Conservation (phyloP, 441 rosid species). For the Capsella rubella region DNA sequence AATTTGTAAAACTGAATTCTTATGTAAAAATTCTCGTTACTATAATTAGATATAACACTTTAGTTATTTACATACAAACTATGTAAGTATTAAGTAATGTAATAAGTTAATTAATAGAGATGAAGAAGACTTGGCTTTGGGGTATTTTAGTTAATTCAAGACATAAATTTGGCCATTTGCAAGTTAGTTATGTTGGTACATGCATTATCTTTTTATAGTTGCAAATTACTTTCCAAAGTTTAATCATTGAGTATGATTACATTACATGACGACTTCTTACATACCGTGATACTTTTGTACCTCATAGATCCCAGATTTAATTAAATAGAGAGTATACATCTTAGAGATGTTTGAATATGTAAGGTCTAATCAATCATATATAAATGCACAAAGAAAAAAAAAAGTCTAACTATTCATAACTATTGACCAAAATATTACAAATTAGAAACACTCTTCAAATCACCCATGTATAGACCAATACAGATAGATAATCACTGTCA, state of each 20-base stretch:
- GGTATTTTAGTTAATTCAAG: neutral
- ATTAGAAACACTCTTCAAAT: neutral
- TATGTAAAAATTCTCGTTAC: neutral
- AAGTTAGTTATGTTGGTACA: neutral
- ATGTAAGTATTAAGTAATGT: neutral
- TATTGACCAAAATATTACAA: neutral
- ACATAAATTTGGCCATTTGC: neutral
- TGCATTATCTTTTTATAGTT: neutral
- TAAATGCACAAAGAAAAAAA: too few relatives aligned
- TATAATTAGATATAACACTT: neutral
- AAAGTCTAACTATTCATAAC: neutral
- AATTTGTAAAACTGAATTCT: neutral
- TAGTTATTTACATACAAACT: neutral
- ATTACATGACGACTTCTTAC: neutral
- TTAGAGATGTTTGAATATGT: neutral
- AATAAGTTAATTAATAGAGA: neutral
- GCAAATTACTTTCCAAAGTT: neutral
- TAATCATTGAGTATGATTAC: slow-evolving; percentile 12
- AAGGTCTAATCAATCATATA: too few relatives aligned
- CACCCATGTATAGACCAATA: slow-evolving; percentile 5
- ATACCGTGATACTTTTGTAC: neutral
- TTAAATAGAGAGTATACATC: neutral
- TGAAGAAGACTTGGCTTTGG: neutral
- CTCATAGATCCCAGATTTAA: neutral
- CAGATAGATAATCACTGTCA: slow-evolving; percentile 6